Base-by-base conservation (phyloP, 768 basidiomycete genomes). In the Boletus rufocinnamomeus region DNA sequence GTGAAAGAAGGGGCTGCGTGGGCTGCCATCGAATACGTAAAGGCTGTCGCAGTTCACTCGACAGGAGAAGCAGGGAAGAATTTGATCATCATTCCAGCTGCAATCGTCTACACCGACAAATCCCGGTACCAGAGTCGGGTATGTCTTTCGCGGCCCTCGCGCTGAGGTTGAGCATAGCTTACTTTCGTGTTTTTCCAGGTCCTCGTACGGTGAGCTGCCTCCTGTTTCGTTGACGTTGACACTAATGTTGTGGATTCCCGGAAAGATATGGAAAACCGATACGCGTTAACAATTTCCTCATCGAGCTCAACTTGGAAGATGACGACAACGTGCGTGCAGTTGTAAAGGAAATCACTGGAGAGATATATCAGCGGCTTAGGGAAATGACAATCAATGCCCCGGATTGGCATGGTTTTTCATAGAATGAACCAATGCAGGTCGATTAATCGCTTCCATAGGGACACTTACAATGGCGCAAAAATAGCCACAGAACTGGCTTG, bases 91-190 rank as follows among this genome's bases (percentile, higher is more conserved):
- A 74, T 89, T 1, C 88, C 87, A 0, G 84, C 84, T n/a, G 82
- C 79, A 1, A 81, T 91, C 54, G 84, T 84, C 11, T 92, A 90
- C 72, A 84, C 82, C 19, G 80, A 89, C 64, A 89, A 91, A 74
- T 74, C 81, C 11, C 79, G 77, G 64, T 91, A 87, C 68, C 74
- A 81, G 56, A 87, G 84, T 68, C 71, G 84, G 56, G 80, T 82
- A 65, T 72, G 80, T 75, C 34, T 40, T 50, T 27, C 3, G 2
- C 5, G 3, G 13, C 9, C 4, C 4, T 38, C 21, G 17, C 9
- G 35, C 13, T 6, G 13, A 19, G 16, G 47, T 50, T 4, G 30
- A 32, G 10, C 4, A 25, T 19, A 2, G 14, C 28, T 60, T n/a
- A 30, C 23, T 13, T 34, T 43, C 2, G 4, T 32, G 8, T 19